phyloP scores from a whole-genome alignment of 345 rosid genomes.

The Carallia brachiata region DNA sequence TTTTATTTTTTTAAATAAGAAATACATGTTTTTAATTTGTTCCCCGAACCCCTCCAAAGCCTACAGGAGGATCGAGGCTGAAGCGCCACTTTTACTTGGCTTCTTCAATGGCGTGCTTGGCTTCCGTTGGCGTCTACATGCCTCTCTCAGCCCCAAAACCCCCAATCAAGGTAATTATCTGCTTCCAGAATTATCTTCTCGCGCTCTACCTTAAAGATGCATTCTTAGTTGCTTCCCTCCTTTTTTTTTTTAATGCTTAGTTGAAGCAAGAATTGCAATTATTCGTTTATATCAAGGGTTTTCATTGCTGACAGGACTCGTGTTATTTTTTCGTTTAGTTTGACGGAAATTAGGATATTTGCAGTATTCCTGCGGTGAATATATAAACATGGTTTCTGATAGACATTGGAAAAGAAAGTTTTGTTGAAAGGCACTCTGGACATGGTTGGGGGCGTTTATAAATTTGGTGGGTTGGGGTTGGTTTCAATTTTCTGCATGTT shows the following conservation, averaged over 20 bases:
- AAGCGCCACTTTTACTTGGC: not conserved
- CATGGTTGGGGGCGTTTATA: not conserved
- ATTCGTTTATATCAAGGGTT: too few relatives aligned
- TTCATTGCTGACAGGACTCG: too few relatives aligned
- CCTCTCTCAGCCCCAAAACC: conserved; percentile 12
- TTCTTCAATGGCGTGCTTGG: conserved; percentile 25
- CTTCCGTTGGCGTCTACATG: conserved; percentile 15
- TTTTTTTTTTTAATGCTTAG: not conserved
- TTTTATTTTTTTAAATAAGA: too few relatives aligned
- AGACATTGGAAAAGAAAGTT: too few relatives aligned
- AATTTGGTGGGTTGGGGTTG: not conserved
- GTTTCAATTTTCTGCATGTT: not conserved
- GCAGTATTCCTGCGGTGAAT: not conserved
- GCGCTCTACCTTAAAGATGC: too few relatives aligned
- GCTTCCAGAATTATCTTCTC: not conserved
- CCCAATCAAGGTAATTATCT: conserved; percentile 20
- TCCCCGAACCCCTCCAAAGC: conserved; percentile 5
- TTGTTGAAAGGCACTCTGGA: not conserved
- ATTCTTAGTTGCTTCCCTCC: not conserved
- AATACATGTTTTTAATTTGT: too few relatives aligned
- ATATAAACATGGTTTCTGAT: not conserved
- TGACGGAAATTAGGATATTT: not conserved
- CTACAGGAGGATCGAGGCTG: not conserved
- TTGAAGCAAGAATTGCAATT: not conserved
- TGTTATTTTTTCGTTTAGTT: not conserved